phyloP scores from a whole-genome alignment of 805 yeast genomes.

The Vanderwaltozyma verrucispora region DNA sequence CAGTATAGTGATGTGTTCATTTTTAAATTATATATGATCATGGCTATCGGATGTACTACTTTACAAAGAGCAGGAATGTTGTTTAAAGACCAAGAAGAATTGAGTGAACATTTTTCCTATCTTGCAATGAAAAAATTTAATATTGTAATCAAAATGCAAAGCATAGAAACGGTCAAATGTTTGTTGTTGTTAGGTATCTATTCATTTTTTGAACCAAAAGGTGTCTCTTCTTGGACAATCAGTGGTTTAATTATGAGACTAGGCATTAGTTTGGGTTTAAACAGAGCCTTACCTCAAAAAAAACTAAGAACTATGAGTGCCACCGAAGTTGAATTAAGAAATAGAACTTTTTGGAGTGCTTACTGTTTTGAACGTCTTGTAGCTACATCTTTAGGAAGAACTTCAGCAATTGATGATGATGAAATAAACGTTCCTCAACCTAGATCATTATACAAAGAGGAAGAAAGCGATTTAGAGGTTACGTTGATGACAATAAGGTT shows the following conservation, averaged over 20 bases:
- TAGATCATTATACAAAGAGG: slow-evolving; percentile 31
- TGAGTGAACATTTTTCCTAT: slow-evolving; percentile 33
- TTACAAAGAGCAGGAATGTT: slow-evolving; percentile 33
- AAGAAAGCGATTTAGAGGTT: slow-evolving; percentile 32
- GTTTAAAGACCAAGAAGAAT: slow-evolving; percentile 27
- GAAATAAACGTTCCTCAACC: slow-evolving; percentile 41
- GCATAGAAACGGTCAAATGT: slow-evolving; percentile 33
- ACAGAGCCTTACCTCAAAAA: slow-evolving; percentile 28
- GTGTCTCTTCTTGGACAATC: slow-evolving; percentile 42
- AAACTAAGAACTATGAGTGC: slow-evolving; percentile 24
- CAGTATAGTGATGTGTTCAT: slow-evolving; percentile 20
- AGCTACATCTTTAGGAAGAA: slow-evolving; percentile 40
- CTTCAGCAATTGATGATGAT: slow-evolving; percentile 38
- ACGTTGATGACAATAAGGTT: slow-evolving; percentile 34
- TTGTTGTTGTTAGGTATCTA: slow-evolving; percentile 38
- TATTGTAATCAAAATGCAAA: slow-evolving; percentile 31
- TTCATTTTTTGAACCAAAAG: slow-evolving; percentile 41
- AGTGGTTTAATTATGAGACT: slow-evolving; percentile 39
- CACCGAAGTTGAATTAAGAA: slow-evolving; percentile 34
- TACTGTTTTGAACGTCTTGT: slow-evolving; percentile 40
- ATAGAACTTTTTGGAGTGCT: slow-evolving; percentile 41
- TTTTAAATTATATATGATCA: slow-evolving; percentile 42
- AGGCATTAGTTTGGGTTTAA: slow-evolving; percentile 37
- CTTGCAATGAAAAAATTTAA: slow-evolving; percentile 34
- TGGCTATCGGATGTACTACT: slow-evolving; percentile 46